Conservation (phyloP, 192 early-diverging fungal species). For the Spizellomyces punctatus region DNA sequence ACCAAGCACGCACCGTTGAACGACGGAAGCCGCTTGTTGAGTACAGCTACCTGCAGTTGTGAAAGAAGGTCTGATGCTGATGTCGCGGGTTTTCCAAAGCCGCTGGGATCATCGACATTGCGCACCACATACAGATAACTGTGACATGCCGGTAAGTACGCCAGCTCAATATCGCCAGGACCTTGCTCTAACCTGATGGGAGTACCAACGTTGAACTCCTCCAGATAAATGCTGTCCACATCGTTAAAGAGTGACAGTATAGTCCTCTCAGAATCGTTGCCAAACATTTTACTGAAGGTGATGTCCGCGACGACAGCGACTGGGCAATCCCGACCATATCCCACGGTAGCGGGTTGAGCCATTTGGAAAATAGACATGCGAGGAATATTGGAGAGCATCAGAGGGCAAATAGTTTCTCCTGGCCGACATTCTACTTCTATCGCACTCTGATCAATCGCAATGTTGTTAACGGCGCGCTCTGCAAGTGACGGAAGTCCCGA, state of each 20-base stretch:
- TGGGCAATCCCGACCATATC: constrained; percentile 22
- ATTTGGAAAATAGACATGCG: constrained; percentile 1
- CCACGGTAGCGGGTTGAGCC: not conserved
- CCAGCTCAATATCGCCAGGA: not conserved
- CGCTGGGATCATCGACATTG: constrained; percentile 11
- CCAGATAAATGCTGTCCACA: constrained; percentile 23
- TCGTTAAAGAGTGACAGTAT: constrained; percentile 29
- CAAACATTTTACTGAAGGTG: constrained; percentile 25
- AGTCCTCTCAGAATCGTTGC: constrained; percentile 14
- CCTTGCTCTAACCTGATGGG: constrained; percentile 13
- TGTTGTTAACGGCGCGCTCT: not conserved
- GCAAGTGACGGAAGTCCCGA: not conserved
- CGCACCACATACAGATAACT: constrained; percentile 31
- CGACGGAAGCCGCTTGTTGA: constrained; percentile 1
- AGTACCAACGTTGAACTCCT: constrained; percentile 23
- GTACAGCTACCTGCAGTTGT: constrained; percentile 13
- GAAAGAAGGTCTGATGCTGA: not conserved
- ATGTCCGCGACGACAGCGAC: constrained; percentile 29
- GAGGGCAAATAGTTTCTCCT: not conserved
- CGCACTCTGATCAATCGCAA: not conserved
- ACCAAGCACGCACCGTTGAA: constrained; percentile 15
- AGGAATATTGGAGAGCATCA: not conserved
- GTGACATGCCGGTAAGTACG: not conserved
- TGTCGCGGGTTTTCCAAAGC: constrained; percentile 22
- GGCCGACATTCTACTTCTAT: not conserved